Base-by-base conservation (phyloP, 2,329 filamentous ascomycete species). In the Coniochaeta sp. region DNA sequence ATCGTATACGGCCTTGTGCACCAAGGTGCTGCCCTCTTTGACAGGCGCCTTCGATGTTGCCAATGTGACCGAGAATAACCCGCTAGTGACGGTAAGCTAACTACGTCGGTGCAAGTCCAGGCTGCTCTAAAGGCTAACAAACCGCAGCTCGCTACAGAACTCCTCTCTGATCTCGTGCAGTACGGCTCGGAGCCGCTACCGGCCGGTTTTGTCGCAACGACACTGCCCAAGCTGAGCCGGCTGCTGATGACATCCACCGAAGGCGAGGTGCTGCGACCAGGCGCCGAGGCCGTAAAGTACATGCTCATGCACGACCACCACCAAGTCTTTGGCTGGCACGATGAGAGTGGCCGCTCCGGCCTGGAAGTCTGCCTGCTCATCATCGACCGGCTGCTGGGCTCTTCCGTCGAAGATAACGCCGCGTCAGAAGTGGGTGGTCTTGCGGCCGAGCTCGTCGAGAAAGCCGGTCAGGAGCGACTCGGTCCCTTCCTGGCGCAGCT, bases 381-480 rank as follows among this genome's bases (percentile, higher is more conserved):
- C 66, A 91, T 99, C 63, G 95, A 97, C 72, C 90, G 93, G 55
- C 83, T 99, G 4, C 83, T 99, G 32, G 88, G 90, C 3, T 89
- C 90, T 1, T 76, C 82, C 1, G 88, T 98, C n/a, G 90, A 96
- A 68, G 95, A 99, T 69, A 91, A 93, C 68, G 90, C 92, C 19
- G 95, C 93, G 5, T 91, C 92, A n/a, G 93, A 99, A 76, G 93
- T 99, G 50, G 95, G 95, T 66, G 91, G 92, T 17, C 84, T 99
- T 64, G 95, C 95, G 4, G 93, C 93, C 1, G 93, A 96, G 74
- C 81, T 99, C 30, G 95, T 99, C 0, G 93, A 98, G 75, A 96
- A 95, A 75, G 95, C 93, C 58, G 95, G 95, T 12, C 88, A 92
- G 40, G 93, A 96, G 71, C 86, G 90, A 59, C 85, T 99, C 12